Evolutionary conservation across 2,329 filamentous ascomycete species (phyloP).

Genomic region (Fusarium tjaetaba): DNA sequence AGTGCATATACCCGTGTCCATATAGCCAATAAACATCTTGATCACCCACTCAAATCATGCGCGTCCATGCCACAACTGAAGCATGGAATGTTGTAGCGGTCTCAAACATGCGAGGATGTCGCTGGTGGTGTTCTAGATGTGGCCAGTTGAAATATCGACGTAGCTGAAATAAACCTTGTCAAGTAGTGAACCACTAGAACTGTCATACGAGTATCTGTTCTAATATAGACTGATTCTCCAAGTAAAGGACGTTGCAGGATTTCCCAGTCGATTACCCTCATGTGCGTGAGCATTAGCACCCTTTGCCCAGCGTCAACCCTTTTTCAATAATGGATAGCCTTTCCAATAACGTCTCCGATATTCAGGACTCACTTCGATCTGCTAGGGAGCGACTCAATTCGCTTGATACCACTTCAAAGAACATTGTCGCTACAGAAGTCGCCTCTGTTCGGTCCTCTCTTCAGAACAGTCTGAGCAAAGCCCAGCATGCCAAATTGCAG

Average conservation of each 20-base stretch:
- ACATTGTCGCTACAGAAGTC: not conserved
- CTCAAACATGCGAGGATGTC: too few relatives aligned
- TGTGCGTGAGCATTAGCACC: not conserved
- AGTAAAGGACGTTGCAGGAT: not conserved
- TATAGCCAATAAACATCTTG: not conserved
- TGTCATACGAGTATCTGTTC: too few relatives aligned
- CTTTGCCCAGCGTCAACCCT: not conserved
- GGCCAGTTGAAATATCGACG: not conserved
- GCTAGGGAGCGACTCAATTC: not conserved
- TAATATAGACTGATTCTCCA: not conserved
- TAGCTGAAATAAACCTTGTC: not conserved
- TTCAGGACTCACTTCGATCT: not conserved
- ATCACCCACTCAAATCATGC: not conserved
- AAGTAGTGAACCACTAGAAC: too few relatives aligned
- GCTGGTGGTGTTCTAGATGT: not conserved
- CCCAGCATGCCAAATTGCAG: not conserved
- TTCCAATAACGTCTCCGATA: not conserved
- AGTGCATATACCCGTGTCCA: too few relatives aligned
- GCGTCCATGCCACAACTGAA: not conserved
- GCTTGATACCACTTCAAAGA: not conserved
- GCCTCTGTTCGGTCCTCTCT: not conserved
- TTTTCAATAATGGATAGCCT: not conserved
- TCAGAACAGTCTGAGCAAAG: not conserved
- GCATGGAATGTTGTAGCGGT: not conserved
- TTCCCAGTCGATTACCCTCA: not conserved